Base-by-base conservation (phyloP, 2,329 filamentous ascomycete genomes). In the Parascedosporium putredinis region DNA sequence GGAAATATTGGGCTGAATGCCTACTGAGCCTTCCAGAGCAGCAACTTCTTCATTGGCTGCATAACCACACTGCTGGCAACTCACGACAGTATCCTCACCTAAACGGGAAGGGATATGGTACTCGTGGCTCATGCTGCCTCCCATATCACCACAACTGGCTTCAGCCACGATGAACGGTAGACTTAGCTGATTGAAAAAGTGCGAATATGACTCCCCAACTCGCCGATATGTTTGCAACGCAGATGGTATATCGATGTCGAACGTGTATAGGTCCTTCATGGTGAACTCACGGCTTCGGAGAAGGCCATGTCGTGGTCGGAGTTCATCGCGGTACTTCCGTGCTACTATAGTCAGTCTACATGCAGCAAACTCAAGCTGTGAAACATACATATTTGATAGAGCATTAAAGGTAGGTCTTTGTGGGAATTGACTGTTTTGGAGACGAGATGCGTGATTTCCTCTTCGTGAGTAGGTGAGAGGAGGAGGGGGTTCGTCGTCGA, bases 181-280 rank as follows among this genome's bases (percentile, higher is more conserved):
- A 56, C 84, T 88, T 29, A 98, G 71, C 52, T 94, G 87, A 42
- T 86, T 69, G 58, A 98, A 94, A 47, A 98, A 77, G 16, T 74
- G 74, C 10, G 72, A 73, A 62, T 98, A 98, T 2, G 85, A 84
- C 33, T 65, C 64, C 46, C 85, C 79, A 2, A 95, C 88, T 38
- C 81, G 69, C 5, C 79, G 67, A 57, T 98, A 98, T 0, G 91
- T 95, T 46, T 77, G 67, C n/a, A 90, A 70, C 1, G 91, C 91
- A n/a, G 78, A 69, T 23, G 77, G 67, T 1, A 73, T 63, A 3
- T 75, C 83, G 31, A 75, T 69, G 60, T 98, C 93, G 60, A 98
- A 98, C 0, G 90, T 96, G 64, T 98, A 98, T 1, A 98, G 76
- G 64, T 98, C 93, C 66, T 98, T 98, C 93, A 98, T 98, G 57